phyloP scores from a whole-genome alignment of 2,329 filamentous ascomycete species.

The Rasamsonia emersonii region DNA sequence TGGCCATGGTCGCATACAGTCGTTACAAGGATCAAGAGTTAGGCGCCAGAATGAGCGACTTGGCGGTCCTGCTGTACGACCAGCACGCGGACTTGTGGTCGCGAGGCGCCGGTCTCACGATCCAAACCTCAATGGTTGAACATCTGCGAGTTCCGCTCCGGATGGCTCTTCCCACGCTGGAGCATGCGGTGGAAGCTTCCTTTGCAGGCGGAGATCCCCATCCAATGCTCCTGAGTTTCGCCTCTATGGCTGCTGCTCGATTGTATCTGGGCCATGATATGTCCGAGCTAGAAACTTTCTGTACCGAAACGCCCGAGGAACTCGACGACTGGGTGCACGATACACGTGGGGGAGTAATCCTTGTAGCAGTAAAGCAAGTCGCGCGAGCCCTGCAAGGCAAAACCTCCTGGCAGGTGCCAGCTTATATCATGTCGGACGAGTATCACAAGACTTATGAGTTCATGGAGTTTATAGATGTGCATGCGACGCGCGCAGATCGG shows the following conservation, averaged over 20 bases:
- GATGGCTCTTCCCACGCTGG: conserved; percentile 44
- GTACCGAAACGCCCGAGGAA: conserved; percentile 48
- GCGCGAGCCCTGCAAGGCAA: conserved; percentile 54
- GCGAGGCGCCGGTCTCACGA: conserved; percentile 46
- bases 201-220: conserved; percentile 52
- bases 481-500: conserved; percentile 42
- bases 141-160: conserved; percentile 47
- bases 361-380: conserved; percentile 49
- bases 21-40: conserved; percentile 51
- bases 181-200: conserved; percentile 47
- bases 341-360: conserved; percentile 49
- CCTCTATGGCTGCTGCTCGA: conserved; percentile 48
- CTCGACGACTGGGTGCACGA: conserved; percentile 50
- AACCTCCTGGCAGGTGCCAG: conserved; percentile 40
- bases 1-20: conserved; percentile 48
- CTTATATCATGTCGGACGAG: conserved; percentile 45
- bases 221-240: conserved; percentile 50
- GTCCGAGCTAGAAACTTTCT: conserved; percentile 49
- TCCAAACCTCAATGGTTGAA: conserved; percentile 54
- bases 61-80: conserved; percentile 45
- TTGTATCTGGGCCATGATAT: conserved; percentile 51
- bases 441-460: conserved; percentile 46
- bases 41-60: conserved; percentile 45
- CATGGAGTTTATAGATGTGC: conserved; percentile 36
- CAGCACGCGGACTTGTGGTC: conserved; percentile 47